phyloP scores from a whole-genome alignment of 805 yeast species.

The Lipomyces oligophaga region DNA sequence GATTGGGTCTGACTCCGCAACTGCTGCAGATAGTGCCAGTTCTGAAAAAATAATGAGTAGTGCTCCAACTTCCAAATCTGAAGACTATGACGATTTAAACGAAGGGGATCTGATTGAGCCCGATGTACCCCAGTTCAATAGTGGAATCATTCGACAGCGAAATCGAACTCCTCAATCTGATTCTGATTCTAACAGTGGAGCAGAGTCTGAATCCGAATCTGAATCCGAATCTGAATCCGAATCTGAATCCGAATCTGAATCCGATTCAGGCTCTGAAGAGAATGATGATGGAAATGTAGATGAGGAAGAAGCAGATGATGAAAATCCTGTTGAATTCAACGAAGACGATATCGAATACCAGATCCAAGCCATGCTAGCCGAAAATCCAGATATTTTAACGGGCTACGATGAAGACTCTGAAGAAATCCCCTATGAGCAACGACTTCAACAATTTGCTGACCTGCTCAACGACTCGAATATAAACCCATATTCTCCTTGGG shows the following conservation, averaged over 20 bases:
- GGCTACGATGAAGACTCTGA: conserved; percentile 19
- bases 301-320: conserved; percentile 31
- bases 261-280: conserved; percentile 21
- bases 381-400: conserved; percentile 12
- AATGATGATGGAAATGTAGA: too few species aligned
- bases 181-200: conserved; percentile 16
- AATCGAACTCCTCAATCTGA: conserved; percentile 21
- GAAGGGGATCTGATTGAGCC: conserved; percentile 13
- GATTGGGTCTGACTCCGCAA: conserved; percentile 2
- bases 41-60: too few species aligned
- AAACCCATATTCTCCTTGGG: conserved; percentile 51
- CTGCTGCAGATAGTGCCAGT: too few species aligned
- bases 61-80: neutral
- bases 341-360: conserved; percentile 31
- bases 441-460: conserved; percentile 35
- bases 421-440: conserved; percentile 29
- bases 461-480: conserved; percentile 39
- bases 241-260: conserved; percentile 6
- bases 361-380: conserved; percentile 25
- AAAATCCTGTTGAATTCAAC: conserved; percentile 29
- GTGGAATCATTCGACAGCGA: conserved; percentile 21
- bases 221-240: conserved; percentile 19
- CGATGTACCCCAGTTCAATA: neutral
- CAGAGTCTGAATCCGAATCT: conserved; percentile 30
- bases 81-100: conserved; percentile 2